Conservation (phyloP, 164 flowering plant species). For the Berberis thunbergii region DNA sequence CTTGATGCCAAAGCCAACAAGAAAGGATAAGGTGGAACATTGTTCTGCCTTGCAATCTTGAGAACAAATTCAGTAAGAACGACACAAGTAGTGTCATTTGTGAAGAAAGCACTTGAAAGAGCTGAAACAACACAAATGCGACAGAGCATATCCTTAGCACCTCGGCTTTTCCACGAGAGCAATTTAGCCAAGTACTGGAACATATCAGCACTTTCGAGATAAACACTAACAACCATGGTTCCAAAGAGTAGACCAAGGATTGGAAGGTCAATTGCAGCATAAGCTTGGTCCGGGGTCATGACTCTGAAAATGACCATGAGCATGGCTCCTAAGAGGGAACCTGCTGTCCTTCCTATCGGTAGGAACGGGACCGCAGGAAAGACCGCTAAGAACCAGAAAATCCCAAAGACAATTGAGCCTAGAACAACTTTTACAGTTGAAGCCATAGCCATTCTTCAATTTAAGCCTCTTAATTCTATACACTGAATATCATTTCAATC, state of each 20-base stretch:
- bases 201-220: slow-evolving; percentile 83
- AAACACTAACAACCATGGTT: slow-evolving; percentile 83
- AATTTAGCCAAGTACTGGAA: slow-evolving; percentile 68
- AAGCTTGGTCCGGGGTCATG: slow-evolving; percentile 74
- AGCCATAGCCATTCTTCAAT: slow-evolving; percentile 38
- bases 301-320: slow-evolving; percentile 79
- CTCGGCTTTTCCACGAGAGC: slow-evolving; percentile 66
- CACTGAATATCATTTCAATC: too few species aligned
- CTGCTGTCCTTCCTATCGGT: slow-evolving; percentile 87
- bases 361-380: slow-evolving; percentile 80
- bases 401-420: slow-evolving; percentile 65
- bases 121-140: slow-evolving; percentile 69
- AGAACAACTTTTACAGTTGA: slow-evolving; percentile 43
- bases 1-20: slow-evolving; percentile 83
- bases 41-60: slow-evolving; percentile 74
- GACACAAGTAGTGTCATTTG: slow-evolving; percentile 85
- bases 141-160: slow-evolving; percentile 66
- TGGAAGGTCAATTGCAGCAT: slow-evolving; percentile 73
- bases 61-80: slow-evolving; percentile 78
- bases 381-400: slow-evolving; percentile 85
- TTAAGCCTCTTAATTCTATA: not conserved
- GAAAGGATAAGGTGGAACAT: slow-evolving; percentile 84
- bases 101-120: slow-evolving; percentile 75
- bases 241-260: slow-evolving; percentile 93
- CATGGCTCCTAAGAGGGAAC: slow-evolving; percentile 77